Evolutionary conservation across 768 basidiomycete genomes (phyloP).

Genomic region (Podaxis sp.): DNA sequence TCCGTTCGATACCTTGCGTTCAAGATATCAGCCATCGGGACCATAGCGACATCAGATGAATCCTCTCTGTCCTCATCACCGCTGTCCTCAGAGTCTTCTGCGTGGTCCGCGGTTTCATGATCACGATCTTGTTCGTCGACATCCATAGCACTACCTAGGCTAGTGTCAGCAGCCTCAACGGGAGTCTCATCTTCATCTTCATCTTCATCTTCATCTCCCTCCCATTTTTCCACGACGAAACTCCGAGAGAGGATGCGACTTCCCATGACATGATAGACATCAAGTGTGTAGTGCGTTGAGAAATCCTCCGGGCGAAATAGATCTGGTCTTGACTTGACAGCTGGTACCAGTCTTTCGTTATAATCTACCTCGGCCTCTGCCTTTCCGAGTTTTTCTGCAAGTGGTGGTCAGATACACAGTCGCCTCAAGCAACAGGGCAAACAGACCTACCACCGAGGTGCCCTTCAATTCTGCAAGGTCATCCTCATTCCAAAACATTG

Average conservation of each 20-base stretch:
- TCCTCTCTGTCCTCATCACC: slow-evolving; percentile 47
- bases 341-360: slow-evolving; percentile 60
- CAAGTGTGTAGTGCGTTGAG: slow-evolving; percentile 56
- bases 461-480: slow-evolving; percentile 78
- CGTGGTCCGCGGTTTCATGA: slow-evolving; percentile 33
- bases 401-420: not conserved
- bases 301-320: slow-evolving; percentile 61
- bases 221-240: slow-evolving; percentile 75
- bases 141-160: slow-evolving; percentile 39
- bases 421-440: slow-evolving; percentile 7
- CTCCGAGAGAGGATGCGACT: slow-evolving; percentile 91
- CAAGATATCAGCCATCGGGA: slow-evolving; percentile 94
- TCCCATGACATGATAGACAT: slow-evolving; percentile 84
- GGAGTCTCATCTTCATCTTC: slow-evolving; percentile 18
- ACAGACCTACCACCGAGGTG: slow-evolving; percentile 83
- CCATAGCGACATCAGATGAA: slow-evolving; percentile 77
- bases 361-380: slow-evolving; percentile 80
- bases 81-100: slow-evolving; percentile 38
- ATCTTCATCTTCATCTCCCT: slow-evolving; percentile 32
- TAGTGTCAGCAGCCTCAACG: slow-evolving; percentile 29
- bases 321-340: slow-evolving; percentile 63
- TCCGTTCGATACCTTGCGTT: slow-evolving; percentile 85
- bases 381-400: slow-evolving; percentile 81
- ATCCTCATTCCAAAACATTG: slow-evolving; percentile 88
- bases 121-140: slow-evolving; percentile 30